Evolutionary conservation across 345 rosid species (phyloP).

Genomic region (Camelina neglecta): DNA sequence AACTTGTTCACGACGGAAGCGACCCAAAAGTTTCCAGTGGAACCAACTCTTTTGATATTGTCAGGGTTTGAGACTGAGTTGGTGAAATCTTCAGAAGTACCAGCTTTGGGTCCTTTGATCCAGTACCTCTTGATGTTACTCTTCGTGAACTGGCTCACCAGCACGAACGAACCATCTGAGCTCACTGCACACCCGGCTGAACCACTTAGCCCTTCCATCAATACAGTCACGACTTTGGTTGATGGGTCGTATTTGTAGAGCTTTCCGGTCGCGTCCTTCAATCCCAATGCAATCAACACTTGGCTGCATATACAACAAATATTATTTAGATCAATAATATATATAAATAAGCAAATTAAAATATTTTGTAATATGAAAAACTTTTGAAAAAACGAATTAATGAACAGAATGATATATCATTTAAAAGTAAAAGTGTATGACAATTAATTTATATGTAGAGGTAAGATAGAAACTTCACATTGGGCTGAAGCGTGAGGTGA

Average conservation of each 20-base stretch:
- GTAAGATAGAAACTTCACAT: slow-evolving; percentile 14
- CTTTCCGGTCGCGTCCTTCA: slow-evolving; percentile 40
- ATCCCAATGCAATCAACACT: slow-evolving; percentile 40
- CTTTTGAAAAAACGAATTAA: neutral
- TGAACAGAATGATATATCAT: neutral
- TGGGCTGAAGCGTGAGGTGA: slow-evolving; percentile 44
- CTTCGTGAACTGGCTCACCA: slow-evolving; percentile 42
- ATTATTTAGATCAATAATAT: neutral
- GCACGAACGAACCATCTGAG: slow-evolving; percentile 41
- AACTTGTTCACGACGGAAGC: slow-evolving; percentile 44
- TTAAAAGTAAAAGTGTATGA: no score
- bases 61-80: slow-evolving; percentile 40
- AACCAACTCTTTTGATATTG: slow-evolving; percentile 42
- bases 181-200: slow-evolving; percentile 47
- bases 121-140: slow-evolving; percentile 46
- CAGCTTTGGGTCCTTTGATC: slow-evolving; percentile 47
- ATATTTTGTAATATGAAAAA: no score
- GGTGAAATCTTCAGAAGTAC: slow-evolving; percentile 42
- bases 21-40: slow-evolving; percentile 46
- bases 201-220: slow-evolving; percentile 44
- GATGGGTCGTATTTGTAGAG: slow-evolving; percentile 45
- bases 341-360: no score
- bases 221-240: slow-evolving; percentile 34
- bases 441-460: neutral
- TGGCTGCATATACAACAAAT: slow-evolving; percentile 21